Evolutionary conservation across 768 basidiomycete species (phyloP).

Genomic region (Leccinum uliginosum): DNA sequence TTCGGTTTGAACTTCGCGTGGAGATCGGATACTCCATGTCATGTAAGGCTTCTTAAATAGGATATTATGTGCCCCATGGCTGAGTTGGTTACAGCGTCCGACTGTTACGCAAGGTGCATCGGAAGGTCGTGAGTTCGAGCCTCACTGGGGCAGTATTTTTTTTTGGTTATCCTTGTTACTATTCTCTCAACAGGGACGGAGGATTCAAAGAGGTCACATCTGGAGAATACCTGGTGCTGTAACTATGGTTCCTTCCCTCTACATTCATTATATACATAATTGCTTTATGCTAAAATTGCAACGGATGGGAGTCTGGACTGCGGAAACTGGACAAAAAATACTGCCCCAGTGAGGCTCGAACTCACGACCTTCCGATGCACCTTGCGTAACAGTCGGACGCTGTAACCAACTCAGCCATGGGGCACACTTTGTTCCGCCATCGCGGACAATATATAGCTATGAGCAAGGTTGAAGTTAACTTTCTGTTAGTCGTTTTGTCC

Average conservation of each 20-base stretch:
- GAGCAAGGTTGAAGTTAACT: neutral
- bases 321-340: neutral
- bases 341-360: conserved; percentile 66
- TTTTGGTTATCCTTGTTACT: neutral
- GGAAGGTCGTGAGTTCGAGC: conserved; percentile 70
- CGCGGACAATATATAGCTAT: too few relatives aligned
- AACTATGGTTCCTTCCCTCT: too few relatives aligned
- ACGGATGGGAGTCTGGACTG: neutral
- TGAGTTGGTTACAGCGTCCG: conserved; percentile 78
- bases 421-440: conserved; percentile 33
- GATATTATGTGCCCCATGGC: conserved; percentile 55
- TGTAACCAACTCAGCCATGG: conserved; percentile 77
- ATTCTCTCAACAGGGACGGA: too few relatives aligned
- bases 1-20: too few relatives aligned
- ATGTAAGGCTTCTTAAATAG: neutral
- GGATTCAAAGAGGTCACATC: too few relatives aligned
- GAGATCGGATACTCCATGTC: neutral
- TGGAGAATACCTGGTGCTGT: too few relatives aligned
- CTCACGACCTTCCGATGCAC: conserved; percentile 61
- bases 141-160: conserved; percentile 51
- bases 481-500: neutral
- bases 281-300: too few relatives aligned
- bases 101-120: conserved; percentile 52
- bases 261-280: too few relatives aligned
- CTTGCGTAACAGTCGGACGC: conserved; percentile 64